Conservation (phyloP, 148 eudicot genomes). For the Fagopyrum homotropicum region DNA sequence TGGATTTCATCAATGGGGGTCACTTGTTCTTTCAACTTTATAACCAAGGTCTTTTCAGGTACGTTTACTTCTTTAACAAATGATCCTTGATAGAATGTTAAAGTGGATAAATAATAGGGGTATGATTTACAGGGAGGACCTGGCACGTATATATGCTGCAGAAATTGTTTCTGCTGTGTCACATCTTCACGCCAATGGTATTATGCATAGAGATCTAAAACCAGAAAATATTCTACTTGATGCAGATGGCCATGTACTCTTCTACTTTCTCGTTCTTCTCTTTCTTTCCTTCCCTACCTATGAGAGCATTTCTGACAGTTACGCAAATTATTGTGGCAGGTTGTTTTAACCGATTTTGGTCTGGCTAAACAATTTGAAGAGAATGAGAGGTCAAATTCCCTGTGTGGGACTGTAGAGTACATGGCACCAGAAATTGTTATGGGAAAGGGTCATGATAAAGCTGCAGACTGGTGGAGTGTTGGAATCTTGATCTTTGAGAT, state of each 20-base stretch:
- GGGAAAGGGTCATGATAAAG: conserved; percentile 85
- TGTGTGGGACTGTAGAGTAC: conserved; percentile 82
- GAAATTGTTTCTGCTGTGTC: conserved; percentile 93
- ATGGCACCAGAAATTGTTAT: conserved; percentile 85
- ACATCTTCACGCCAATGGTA: conserved; percentile 85
- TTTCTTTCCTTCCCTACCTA: background rate
- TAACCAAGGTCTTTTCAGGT: conserved; percentile 78
- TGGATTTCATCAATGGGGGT: conserved; percentile 87
- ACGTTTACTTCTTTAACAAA: background rate
- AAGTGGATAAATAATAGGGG: conserved; percentile 9
- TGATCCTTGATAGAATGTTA: background rate
- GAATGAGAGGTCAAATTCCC: conserved; percentile 63
- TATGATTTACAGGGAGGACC: conserved; percentile 70
- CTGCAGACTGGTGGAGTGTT: conserved; percentile 96
- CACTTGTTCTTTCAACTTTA: conserved; percentile 88
- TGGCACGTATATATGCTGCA: conserved; percentile 82
- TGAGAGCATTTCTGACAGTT: background rate
- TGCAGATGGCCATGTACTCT: conserved; percentile 73
- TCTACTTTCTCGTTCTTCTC: conserved; percentile 13
- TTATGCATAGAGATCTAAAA: conserved; percentile 96
- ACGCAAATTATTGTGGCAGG: conserved; percentile 30
- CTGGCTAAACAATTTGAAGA: conserved; percentile 76
- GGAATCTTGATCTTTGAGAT: conserved; percentile 76
- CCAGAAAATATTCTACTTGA: conserved; percentile 91
- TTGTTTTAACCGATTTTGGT: conserved; percentile 81